Percentiles rank a stretch among this genome's conserved stretches.
Evolutionary conservation across 202 grass and related monocot species (phyloP).

Genomic region (Setaria italica): DNA sequence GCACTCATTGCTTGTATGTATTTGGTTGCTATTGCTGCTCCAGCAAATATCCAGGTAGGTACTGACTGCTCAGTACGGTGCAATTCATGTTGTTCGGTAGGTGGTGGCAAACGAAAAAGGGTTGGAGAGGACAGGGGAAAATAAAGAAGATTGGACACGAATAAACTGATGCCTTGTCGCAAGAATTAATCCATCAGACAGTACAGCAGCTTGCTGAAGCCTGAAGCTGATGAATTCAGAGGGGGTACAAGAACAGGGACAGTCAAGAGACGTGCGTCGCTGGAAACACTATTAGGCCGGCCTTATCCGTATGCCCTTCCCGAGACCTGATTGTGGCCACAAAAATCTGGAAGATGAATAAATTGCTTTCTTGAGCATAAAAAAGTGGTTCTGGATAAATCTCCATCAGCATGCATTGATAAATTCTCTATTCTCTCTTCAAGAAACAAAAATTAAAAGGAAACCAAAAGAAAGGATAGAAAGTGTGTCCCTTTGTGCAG

Average conservation of each 20-base stretch:
- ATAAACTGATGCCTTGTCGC: background rate
- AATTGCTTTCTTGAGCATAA: background rate
- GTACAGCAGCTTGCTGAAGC: background rate
- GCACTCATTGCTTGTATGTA: background rate
- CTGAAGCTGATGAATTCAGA: background rate
- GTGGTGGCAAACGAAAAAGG: constrained; percentile 20
- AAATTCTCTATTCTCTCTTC: background rate
- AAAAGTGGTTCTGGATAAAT: constrained; percentile 1
- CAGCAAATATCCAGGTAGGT: background rate
- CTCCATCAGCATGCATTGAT: background rate
- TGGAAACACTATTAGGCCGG: constrained; percentile 5
- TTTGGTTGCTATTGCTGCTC: background rate
- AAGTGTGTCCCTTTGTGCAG: background rate
- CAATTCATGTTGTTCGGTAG: background rate
- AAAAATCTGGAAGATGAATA: constrained; percentile 9
- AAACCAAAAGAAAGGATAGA: background rate
- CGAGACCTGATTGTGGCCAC: constrained; percentile 14
- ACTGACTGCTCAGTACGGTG: background rate
- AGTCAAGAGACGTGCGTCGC: background rate
- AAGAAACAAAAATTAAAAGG: background rate
- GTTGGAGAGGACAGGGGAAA: background rate
- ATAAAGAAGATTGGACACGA: background rate
- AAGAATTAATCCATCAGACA: background rate
- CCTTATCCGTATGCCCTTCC: constrained; percentile 21
- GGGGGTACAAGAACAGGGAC: background rate